Percentiles rank a stretch among this genome's conserved stretches.
Conservation (phyloP, 805 yeast genomes). For the Kuraishia capsulata region DNA sequence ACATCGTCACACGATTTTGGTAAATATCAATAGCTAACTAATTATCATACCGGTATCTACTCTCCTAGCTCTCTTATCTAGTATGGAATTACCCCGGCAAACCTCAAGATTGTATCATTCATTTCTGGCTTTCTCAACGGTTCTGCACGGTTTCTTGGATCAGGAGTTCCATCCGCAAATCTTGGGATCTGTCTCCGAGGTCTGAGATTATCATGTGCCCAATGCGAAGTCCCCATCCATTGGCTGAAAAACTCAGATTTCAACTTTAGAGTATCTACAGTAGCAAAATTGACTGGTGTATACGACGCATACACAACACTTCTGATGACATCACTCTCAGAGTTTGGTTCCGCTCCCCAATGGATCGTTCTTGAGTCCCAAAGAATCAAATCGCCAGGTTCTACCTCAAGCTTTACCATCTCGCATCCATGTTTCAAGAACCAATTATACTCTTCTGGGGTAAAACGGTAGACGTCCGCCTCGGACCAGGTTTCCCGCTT, state of each 20-base stretch:
- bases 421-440: slow-evolving; percentile 15
- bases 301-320: slow-evolving; percentile 20
- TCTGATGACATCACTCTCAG: slow-evolving; percentile 16
- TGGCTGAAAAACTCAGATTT: slow-evolving; percentile 15
- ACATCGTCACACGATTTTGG: too few relatives aligned
- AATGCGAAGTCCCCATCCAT: slow-evolving; percentile 21
- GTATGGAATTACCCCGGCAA: slow-evolving; percentile 15
- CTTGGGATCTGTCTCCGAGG: slow-evolving; percentile 2
- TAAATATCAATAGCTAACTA: too few relatives aligned
- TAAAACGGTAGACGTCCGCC: slow-evolving; percentile 11
- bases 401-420: slow-evolving; percentile 17
- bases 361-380: slow-evolving; percentile 26
- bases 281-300: slow-evolving; percentile 23
- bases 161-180: slow-evolving; percentile 8
- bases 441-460: slow-evolving; percentile 14
- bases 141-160: slow-evolving; percentile 14
- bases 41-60: too few relatives aligned
- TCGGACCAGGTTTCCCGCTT: slow-evolving; percentile 17
- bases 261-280: slow-evolving; percentile 12
- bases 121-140: slow-evolving; percentile 17
- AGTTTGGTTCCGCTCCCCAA: slow-evolving; percentile 21
- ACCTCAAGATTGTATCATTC: slow-evolving; percentile 15
- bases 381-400: slow-evolving; percentile 24
- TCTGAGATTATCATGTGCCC: slow-evolving; percentile 21
- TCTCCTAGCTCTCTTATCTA: too few relatives aligned